phyloP scores from a whole-genome alignment of 441 rosid genomes.

The Jatropha multifida region DNA sequence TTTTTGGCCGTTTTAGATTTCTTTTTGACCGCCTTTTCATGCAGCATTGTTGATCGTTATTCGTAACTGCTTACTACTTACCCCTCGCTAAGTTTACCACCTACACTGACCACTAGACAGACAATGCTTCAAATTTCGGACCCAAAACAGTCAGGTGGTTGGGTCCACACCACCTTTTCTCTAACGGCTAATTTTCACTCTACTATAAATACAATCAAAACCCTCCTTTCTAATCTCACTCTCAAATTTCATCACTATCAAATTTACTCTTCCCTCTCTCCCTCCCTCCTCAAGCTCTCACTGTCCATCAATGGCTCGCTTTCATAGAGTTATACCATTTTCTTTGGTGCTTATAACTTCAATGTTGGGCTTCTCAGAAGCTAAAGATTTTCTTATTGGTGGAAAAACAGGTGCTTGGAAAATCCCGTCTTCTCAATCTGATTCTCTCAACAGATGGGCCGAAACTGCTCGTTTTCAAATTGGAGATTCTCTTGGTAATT shows the following conservation, averaged over 20 bases:
- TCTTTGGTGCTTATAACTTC: slow-evolving; percentile 26
- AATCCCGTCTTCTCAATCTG: slow-evolving; percentile 69
- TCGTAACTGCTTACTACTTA: no score
- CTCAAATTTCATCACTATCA: slow-evolving; percentile 1
- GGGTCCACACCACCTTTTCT: slow-evolving; percentile 11
- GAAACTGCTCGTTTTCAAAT: slow-evolving; percentile 58
- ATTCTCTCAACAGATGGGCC: slow-evolving; percentile 87
- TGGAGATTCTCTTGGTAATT: slow-evolving; percentile 68
- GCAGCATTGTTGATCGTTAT: background rate
- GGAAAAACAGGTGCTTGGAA: slow-evolving; percentile 75
- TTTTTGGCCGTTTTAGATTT: slow-evolving; percentile 1
- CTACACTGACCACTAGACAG: no score
- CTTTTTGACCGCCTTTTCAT: background rate
- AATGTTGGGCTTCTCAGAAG: slow-evolving; percentile 36
- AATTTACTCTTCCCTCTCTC: background rate
- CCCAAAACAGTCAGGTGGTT: background rate
- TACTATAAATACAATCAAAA: slow-evolving; percentile 17
- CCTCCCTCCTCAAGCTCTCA: background rate
- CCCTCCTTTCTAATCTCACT: background rate
- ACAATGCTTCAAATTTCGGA: background rate
- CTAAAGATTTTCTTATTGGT: slow-evolving; percentile 72
- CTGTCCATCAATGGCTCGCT: slow-evolving; percentile 25
- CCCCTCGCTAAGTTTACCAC: no score
- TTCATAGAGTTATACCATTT: slow-evolving; percentile 21
- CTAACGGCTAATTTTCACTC: slow-evolving; percentile 48